phyloP scores from a whole-genome alignment of 2,329 filamentous ascomycete genomes.

The Colletotrichum liaoningense region DNA sequence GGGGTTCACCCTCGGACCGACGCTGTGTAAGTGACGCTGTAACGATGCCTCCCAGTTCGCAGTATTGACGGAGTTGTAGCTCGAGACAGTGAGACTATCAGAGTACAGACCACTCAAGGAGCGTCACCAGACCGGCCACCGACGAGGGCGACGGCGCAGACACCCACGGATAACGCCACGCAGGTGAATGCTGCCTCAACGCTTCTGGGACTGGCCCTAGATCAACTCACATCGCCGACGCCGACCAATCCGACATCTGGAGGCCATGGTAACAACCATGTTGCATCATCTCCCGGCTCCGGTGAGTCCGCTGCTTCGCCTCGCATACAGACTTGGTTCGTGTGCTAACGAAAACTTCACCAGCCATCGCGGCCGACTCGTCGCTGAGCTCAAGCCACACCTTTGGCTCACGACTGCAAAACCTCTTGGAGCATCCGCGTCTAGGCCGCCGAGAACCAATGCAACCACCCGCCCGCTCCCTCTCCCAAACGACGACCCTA shows the following conservation, averaged over 20 bases:
- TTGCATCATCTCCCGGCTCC: constrained; percentile 5
- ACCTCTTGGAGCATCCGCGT: constrained; percentile 34
- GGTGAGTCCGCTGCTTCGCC: neutral
- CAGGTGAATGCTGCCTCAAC: constrained; percentile 29
- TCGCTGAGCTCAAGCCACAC: constrained; percentile 36
- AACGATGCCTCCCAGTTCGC: fast-evolving
- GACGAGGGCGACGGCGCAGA: constrained; percentile 6
- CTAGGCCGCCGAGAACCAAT: constrained; percentile 17
- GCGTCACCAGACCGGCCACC: neutral
- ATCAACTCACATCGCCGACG: constrained; percentile 6
- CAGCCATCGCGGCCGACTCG: constrained; percentile 36
- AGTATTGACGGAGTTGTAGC: neutral
- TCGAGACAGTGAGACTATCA: neutral
- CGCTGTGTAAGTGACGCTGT: neutral
- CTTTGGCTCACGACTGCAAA: constrained; percentile 37
- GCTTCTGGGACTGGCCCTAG: constrained; percentile 8
- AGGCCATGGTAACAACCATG: neutral
- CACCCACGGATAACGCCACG: constrained; percentile 20
- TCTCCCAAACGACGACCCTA: neutral
- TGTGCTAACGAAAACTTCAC: too few species aligned
- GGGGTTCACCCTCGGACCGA: neutral
- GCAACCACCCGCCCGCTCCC: neutral
- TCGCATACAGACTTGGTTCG: too few species aligned
- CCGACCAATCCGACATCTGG: neutral
- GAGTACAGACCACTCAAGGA: neutral